A percentile compares a stretch with the other conserved stretches of the same genome.
phyloP scores from a whole-genome alignment of 306 rosid genomes.

The Pyrus pyrifolia region DNA sequence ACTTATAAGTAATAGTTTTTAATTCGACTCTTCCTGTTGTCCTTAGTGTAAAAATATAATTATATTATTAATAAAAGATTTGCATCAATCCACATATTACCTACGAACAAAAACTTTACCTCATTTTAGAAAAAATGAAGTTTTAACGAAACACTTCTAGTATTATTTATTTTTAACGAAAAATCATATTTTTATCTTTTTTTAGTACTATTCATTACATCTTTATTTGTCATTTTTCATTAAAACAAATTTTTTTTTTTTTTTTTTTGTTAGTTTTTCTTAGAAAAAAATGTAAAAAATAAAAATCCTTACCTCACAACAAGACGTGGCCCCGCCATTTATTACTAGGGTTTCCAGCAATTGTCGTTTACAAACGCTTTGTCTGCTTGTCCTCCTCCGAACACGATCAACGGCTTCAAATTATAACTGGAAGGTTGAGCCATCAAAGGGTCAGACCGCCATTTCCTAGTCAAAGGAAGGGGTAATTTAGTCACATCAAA shows the following conservation, averaged over 20 bases:
- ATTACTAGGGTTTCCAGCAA: neutral
- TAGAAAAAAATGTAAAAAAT: neutral
- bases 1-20: too few relatives aligned
- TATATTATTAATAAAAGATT: too few relatives aligned
- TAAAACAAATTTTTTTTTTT: too few relatives aligned
- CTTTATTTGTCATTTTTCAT: too few relatives aligned
- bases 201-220: too few relatives aligned
- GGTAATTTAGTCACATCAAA: neutral
- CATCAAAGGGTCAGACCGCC: neutral
- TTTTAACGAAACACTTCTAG: fast-evolving
- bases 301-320: neutral
- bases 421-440: conserved; percentile 25
- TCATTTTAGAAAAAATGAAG: neutral
- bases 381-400: neutral
- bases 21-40: too few relatives aligned
- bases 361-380: neutral
- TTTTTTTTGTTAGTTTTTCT: too few relatives aligned
- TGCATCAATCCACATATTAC: too few relatives aligned
- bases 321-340: neutral
- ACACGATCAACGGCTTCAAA: conserved; percentile 44
- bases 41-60: too few relatives aligned
- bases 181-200: too few relatives aligned
- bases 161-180: too few relatives aligned
- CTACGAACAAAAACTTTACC: too few relatives aligned
- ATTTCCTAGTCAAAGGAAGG: neutral